A percentile compares a stretch with the other conserved stretches of the same genome.
These are phyloP conservation scores for Citrullus amarus DNA, from an alignment of 306 rosid species.

Conservation along the genomic window DNA sequence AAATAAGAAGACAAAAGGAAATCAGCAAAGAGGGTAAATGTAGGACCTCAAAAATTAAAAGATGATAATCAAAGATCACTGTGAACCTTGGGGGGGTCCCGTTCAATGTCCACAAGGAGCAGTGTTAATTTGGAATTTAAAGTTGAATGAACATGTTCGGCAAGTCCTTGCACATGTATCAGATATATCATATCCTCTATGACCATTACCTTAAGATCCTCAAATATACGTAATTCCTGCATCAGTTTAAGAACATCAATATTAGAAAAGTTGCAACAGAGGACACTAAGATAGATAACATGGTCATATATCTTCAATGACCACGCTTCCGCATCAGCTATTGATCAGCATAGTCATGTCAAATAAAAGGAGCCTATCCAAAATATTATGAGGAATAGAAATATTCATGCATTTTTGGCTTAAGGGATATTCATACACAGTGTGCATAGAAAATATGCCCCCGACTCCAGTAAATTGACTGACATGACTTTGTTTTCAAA, in stretches of 20 bases:
- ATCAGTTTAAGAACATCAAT: not conserved
- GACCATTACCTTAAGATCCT: slow-evolving; percentile 56
- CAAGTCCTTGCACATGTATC: slow-evolving; percentile 38
- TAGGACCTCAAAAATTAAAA: not conserved
- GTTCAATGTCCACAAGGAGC: slow-evolving; percentile 64
- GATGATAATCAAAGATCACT: not conserved
- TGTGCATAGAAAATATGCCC: not conserved
- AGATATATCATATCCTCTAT: slow-evolving; percentile 88
- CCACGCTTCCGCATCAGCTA: not conserved
- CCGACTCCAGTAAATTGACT: not conserved
- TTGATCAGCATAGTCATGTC: too few species aligned
- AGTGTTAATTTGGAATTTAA: slow-evolving; percentile 35
- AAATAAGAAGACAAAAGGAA: slow-evolving; percentile 1
- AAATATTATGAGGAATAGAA: not conserved
- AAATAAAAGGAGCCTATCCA: too few species aligned
- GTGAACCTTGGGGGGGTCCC: slow-evolving; percentile 62
- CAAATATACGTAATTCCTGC: slow-evolving; percentile 39
- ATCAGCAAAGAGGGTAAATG: slow-evolving; percentile 3
- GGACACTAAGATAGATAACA: not conserved
- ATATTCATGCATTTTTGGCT: not conserved
- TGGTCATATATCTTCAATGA: not conserved
- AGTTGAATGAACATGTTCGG: slow-evolving; percentile 31
- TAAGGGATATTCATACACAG: not conserved
- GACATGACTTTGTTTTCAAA: not conserved
- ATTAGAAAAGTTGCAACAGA: not conserved